Evolutionary conservation across 2,329 filamentous ascomycete species (phyloP).

Genomic region (Akanthomyces uredinophilus): DNA sequence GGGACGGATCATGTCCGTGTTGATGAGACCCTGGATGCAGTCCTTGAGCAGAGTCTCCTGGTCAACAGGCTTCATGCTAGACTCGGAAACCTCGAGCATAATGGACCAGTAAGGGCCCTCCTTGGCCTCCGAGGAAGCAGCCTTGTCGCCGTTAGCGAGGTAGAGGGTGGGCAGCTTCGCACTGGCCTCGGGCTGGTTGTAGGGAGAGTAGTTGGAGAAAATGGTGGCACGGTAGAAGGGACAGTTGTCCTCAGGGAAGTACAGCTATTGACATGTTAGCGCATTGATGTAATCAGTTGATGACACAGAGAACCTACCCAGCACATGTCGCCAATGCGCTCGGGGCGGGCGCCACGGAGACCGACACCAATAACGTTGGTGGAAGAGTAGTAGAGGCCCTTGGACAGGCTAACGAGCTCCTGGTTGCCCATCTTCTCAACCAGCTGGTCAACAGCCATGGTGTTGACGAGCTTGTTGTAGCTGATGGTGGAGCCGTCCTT

Average conservation of each 20-base stretch:
- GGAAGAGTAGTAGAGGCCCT: slow-evolving; percentile 92
- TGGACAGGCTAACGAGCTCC: slow-evolving; percentile 75
- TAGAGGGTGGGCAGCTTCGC: slow-evolving; percentile 83
- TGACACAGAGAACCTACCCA: slow-evolving; percentile 56
- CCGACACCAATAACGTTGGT: slow-evolving; percentile 97
- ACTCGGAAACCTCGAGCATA: slow-evolving; percentile 98
- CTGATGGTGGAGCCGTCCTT: slow-evolving; percentile 81
- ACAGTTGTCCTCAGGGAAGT: slow-evolving; percentile 98
- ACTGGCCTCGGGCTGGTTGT: slow-evolving; percentile 85
- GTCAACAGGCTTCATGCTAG: slow-evolving; percentile 89
- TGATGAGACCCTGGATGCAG: slow-evolving; percentile 92
- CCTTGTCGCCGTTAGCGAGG: slow-evolving; percentile 79
- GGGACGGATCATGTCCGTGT: slow-evolving; percentile 92
- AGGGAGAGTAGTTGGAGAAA: slow-evolving; percentile 99
- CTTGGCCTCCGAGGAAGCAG: slow-evolving; percentile 65
- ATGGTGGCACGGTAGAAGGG: slow-evolving; percentile 99
- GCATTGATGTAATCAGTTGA: not conserved
- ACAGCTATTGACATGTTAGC: slow-evolving; percentile 53
- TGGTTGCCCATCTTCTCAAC: slow-evolving; percentile 83
- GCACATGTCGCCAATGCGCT: slow-evolving; percentile 98
- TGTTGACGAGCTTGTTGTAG: slow-evolving; percentile 87
- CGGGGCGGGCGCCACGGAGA: slow-evolving; percentile 83
- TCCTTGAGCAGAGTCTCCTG: slow-evolving; percentile 78
- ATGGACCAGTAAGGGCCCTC: slow-evolving; percentile 98
- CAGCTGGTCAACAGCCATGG: slow-evolving; percentile 90